phyloP scores from a whole-genome alignment of 2,329 filamentous ascomycete species.

The Curvularia spicifera region DNA sequence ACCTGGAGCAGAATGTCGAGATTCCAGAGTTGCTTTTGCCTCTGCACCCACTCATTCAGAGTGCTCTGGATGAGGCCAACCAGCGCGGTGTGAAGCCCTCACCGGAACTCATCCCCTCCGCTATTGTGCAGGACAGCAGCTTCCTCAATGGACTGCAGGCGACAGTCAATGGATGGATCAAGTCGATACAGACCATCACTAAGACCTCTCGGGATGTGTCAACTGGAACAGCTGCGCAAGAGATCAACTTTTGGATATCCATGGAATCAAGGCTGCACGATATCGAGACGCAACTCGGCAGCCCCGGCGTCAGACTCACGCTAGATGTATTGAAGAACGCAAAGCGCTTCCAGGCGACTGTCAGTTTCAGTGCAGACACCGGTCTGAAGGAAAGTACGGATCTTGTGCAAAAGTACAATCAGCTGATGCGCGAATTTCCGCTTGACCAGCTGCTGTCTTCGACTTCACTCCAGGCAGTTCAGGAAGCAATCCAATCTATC shows the following conservation, averaged over 20 bases:
- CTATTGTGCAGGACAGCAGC: constrained; percentile 83
- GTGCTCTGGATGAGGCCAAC: constrained; percentile 78
- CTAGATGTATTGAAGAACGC: constrained; percentile 95
- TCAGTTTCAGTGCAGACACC: constrained; percentile 96
- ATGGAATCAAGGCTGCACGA: constrained; percentile 94
- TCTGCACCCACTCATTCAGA: constrained; percentile 87
- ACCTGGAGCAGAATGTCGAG: constrained; percentile 96
- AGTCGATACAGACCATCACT: constrained; percentile 95
- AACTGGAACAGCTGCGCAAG: constrained; percentile 83
- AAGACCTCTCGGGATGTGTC: constrained; percentile 87
- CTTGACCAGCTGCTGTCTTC: constrained; percentile 93
- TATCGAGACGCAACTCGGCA: constrained; percentile 86
- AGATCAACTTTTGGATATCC: constrained; percentile 98
- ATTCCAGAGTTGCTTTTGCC: constrained; percentile 90
- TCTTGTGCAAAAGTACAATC: constrained; percentile 97
- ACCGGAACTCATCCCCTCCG: constrained; percentile 76
- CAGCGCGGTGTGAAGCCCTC: constrained; percentile 71
- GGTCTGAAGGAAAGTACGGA: constrained; percentile 95
- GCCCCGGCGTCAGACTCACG: constrained; percentile 87
- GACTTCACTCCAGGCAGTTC: constrained; percentile 83
- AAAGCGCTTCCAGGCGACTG: constrained; percentile 96
- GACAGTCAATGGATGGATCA: constrained; percentile 97
- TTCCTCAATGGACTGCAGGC: constrained; percentile 94
- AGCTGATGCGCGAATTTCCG: constrained; percentile 97
- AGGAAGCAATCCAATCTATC: constrained; percentile 87